Percentiles rank a stretch among this genome's conserved stretches.
phyloP scores from a whole-genome alignment of 768 basidiomycete genomes.

The Suillus fuscotomentosus region DNA sequence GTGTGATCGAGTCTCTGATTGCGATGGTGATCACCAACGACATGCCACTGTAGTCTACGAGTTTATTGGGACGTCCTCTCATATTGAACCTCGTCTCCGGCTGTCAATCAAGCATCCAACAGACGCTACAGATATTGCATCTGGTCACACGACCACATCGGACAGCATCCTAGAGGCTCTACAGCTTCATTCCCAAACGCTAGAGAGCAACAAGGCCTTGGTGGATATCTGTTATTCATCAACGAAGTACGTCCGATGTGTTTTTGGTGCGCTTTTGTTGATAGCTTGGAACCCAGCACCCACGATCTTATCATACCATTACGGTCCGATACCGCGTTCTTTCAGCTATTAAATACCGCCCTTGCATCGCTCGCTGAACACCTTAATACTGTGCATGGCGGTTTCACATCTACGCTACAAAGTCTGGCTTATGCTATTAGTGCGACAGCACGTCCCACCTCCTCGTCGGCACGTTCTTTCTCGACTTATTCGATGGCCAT shows the following conservation, averaged over 20 bases:
- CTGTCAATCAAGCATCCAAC: constrained; percentile 39
- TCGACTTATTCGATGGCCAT: constrained; percentile 29
- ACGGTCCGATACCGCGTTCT: constrained; percentile 78
- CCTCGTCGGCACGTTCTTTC: constrained; percentile 30
- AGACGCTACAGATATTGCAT: neutral
- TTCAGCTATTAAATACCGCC: constrained; percentile 64
- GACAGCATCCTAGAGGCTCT: constrained; percentile 13
- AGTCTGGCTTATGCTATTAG: constrained; percentile 44
- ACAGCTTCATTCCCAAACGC: constrained; percentile 1
- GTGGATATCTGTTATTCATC: neutral
- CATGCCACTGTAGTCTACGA: constrained; percentile 51
- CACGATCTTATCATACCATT: constrained; percentile 76
- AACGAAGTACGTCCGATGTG: neutral
- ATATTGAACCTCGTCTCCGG: constrained; percentile 56
- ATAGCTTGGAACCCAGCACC: constrained; percentile 4
- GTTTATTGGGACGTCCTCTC: constrained; percentile 44
- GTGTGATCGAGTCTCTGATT: neutral
- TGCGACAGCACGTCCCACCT: constrained; percentile 30
- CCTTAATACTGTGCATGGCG: constrained; percentile 47
- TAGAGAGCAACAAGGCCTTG: neutral
- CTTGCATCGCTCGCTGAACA: constrained; percentile 55
- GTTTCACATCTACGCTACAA: constrained; percentile 47
- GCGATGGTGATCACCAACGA: neutral
- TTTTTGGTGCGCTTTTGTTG: neutral
- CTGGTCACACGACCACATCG: constrained; percentile 9